Evolutionary conservation across 306 rosid species (phyloP), one percentile per base, ranked within the genome.

Genomic region (Heteromeles arbutifolia): DNA sequence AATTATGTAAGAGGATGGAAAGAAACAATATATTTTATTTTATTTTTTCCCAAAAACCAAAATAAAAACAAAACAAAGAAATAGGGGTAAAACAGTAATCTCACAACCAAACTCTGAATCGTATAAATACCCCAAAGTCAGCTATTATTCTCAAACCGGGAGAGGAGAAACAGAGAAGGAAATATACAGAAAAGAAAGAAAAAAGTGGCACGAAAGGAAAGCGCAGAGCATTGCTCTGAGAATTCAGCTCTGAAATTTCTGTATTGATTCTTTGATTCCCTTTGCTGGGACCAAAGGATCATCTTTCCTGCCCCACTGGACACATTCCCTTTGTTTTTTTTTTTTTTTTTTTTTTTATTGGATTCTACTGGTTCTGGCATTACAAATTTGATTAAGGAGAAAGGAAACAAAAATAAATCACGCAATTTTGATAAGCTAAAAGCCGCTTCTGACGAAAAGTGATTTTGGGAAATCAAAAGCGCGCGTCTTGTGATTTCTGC

Each of bases 191-290:
- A 50, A 50, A 50, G 6, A 50, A 50, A 18, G 65, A 76, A 24
- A 31, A 14, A 72, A 34, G 17, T 22, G 39, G 48, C 4, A 8
- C 29, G 48, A n/a, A 12, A 10, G 28, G 44, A 41, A 43, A 62
- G 43, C 3, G 67, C 18, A 26, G 45, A 74, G 34, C 76, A 37
- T 75, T 67, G 77, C 15, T 61, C 86, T 63, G 58, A 37, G 71
- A 68, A 65, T 57, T 74, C 74, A n/a, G 77, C 19, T 43, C 77
- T 79, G 72, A 70, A 76, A 41, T 67, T 74, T 45, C 80, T 15
- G 79, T 41, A 66, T 74, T 78, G 92, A 80, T 88, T 87, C 97
- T 90, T 92, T 90, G 97, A 81, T 77, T 88, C 91, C 91, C 87
- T 74, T 59, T 57, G 2, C 19, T 70, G 90, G 96, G 78, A 69